Evolutionary conservation across 2,329 filamentous ascomycete species (phyloP).

Genomic region (Ceratocystis papillata): DNA sequence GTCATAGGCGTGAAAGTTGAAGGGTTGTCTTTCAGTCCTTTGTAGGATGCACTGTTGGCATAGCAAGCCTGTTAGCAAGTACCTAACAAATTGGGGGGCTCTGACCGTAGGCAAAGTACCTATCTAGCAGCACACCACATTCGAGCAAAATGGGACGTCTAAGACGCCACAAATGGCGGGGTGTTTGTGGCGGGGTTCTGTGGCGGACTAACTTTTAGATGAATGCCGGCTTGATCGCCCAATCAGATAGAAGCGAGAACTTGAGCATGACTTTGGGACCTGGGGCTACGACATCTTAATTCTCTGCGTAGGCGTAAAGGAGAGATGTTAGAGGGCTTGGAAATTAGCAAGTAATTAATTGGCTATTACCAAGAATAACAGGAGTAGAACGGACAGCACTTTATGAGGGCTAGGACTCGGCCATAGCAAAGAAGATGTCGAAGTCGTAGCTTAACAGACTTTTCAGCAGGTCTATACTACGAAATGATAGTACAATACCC

Average conservation of each 20-base stretch:
- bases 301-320: too few relatives aligned
- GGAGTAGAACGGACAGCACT: not conserved
- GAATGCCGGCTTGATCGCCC: not conserved
- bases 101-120: conserved; percentile 9
- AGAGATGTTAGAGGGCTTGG: too few relatives aligned
- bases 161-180: conserved; percentile 24
- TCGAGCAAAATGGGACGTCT: not conserved
- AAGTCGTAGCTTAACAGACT: not conserved
- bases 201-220: conserved; percentile 4
- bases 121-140: conserved; percentile 10
- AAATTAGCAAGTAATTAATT: too few relatives aligned
- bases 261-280: not conserved
- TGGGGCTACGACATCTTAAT: too few relatives aligned
- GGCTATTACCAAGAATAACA: not conserved
- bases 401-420: not conserved
- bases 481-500: not conserved
- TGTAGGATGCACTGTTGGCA: not conserved
- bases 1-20: conserved; percentile 18
- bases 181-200: conserved; percentile 21
- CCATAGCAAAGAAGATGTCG: not conserved
- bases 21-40: conserved; percentile 11
- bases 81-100: not conserved
- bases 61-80: conserved; percentile 6
- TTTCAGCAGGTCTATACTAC: not conserved
- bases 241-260: not conserved